A percentile compares a stretch with the other conserved stretches of the same genome.
Evolutionary conservation across 176 grass and related monocot species (phyloP).

Genomic region (Echinochloa phyllopogon): DNA sequence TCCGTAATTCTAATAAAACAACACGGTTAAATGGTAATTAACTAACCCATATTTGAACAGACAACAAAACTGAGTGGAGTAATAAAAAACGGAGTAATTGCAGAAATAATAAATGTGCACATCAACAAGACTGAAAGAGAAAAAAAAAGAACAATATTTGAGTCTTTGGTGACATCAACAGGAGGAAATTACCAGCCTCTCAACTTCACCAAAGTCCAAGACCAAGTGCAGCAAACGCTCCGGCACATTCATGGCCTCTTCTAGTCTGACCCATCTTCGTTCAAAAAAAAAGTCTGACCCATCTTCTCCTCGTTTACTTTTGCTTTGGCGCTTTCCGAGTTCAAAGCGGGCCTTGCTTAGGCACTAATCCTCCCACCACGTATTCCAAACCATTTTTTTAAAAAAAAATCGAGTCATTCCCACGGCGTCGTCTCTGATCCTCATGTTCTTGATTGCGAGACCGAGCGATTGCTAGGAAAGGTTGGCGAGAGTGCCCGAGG

Average conservation of each 20-base stretch:
- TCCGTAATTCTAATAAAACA: neutral
- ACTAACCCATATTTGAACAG: neutral
- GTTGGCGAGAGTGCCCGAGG: neutral
- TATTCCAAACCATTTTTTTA: slow-evolving; percentile 5
- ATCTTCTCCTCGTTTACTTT: slow-evolving; percentile 4
- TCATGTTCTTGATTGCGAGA: slow-evolving; percentile 4
- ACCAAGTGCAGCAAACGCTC: neutral
- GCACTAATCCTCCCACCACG: slow-evolving; percentile 22
- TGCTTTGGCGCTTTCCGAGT: neutral
- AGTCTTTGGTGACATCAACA: neutral
- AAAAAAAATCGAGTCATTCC: neutral
- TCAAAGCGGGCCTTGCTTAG: slow-evolving; percentile 27
- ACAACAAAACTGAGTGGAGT: neutral
- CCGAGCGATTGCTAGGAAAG: no score
- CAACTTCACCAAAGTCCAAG: neutral
- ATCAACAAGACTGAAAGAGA: neutral
- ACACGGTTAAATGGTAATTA: neutral
- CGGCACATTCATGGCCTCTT: neutral
- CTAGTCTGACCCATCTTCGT: neutral
- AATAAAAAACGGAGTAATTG: neutral
- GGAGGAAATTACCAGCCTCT: neutral
- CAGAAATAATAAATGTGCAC: neutral
- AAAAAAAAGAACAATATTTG: neutral
- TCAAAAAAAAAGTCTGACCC: no score
- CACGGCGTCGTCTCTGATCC: neutral